These are phyloP conservation scores for Aureobasidium sp. DNA, from an alignment of 2,329 filamentous ascomycete species.

Conservation along the genomic window DNA sequence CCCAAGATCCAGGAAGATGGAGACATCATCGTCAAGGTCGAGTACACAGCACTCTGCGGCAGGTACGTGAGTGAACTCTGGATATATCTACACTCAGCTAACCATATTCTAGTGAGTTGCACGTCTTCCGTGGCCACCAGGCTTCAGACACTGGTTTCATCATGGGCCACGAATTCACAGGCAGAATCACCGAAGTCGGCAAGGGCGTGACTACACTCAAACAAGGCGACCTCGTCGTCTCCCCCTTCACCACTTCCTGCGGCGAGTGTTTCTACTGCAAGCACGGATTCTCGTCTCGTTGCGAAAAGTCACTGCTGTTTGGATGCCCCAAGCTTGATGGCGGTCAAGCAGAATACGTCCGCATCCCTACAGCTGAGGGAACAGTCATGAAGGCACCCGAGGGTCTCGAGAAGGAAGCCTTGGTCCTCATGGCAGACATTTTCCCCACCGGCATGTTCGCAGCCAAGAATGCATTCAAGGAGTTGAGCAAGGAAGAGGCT, in stretches of 20 bases:
- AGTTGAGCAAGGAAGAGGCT: conserved; percentile 52
- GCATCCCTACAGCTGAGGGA: conserved; percentile 72
- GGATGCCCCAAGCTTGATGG: conserved; percentile 46
- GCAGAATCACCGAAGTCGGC: conserved; percentile 62
- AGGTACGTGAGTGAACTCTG: conserved; percentile 52
- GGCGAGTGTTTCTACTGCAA: conserved; percentile 79
- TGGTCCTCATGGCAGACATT: conserved; percentile 88
- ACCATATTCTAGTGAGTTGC: conserved; percentile 58
- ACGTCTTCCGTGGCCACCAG: conserved; percentile 78
- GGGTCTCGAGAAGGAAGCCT: conserved; percentile 63
- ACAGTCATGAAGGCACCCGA: conserved; percentile 70
- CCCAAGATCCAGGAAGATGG: conserved; percentile 63
- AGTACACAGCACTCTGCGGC: conserved; percentile 78
- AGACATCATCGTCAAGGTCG: conserved; percentile 78
- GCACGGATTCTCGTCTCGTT: conserved; percentile 69
- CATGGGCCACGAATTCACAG: conserved; percentile 84
- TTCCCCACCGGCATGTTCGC: conserved; percentile 81
- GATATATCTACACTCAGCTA: neutral
- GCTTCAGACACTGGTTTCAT: conserved; percentile 58
- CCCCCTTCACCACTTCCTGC: conserved; percentile 76
- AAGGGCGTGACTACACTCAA: conserved; percentile 60
- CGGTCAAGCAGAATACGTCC: conserved; percentile 42
- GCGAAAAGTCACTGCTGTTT: conserved; percentile 62
- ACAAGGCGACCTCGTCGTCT: conserved; percentile 71
- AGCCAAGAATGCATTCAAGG: conserved; percentile 66